A percentile compares a stretch with the other conserved stretches of the same genome.
Conservation (phyloP, 1,284 basidiomycete species). For the Cystobasidiaceae sp. region DNA sequence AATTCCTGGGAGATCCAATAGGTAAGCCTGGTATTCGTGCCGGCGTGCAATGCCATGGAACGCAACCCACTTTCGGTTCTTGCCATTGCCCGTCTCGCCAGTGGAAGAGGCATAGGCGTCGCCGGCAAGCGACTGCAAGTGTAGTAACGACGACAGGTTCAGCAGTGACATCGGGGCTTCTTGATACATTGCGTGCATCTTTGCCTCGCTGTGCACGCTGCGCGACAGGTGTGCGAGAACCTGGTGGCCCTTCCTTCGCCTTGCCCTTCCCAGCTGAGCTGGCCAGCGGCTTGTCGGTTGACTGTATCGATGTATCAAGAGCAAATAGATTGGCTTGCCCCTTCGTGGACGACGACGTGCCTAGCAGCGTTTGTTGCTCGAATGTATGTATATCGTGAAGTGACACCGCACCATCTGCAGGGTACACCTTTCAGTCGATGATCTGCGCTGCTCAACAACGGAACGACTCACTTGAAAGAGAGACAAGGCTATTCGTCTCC, state of each 20-base stretch:
- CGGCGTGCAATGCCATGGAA: not conserved
- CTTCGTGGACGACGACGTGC: slow-evolving; percentile 59
- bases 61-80: slow-evolving; percentile 58
- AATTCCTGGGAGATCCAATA: slow-evolving; percentile 59
- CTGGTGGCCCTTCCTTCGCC: slow-evolving; percentile 4
- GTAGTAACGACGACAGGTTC: slow-evolving; percentile 54
- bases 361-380: slow-evolving; percentile 36
- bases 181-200: not conserved
- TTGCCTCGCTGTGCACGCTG: not conserved
- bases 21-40: too few relatives aligned
- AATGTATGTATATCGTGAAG: slow-evolving; percentile 58
- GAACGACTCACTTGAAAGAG: slow-evolving; percentile 71
- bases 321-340: slow-evolving; percentile 69
- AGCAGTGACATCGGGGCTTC: not conserved
- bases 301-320: slow-evolving; percentile 59
- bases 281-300: slow-evolving; percentile 33
- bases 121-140: slow-evolving; percentile 75
- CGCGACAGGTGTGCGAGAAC: not conserved
- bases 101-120: slow-evolving; percentile 75
- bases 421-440: too few relatives aligned
- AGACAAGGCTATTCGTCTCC: slow-evolving; percentile 71
- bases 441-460: too few relatives aligned
- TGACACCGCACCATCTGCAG: slow-evolving; percentile 48
- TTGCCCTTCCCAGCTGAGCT: slow-evolving; percentile 24
- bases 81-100: slow-evolving; percentile 82